Evolutionary conservation across 2,329 filamentous ascomycete genomes (phyloP), one percentile per base, ranked within the genome.

Genomic region (Salinomyces thailandicus): DNA sequence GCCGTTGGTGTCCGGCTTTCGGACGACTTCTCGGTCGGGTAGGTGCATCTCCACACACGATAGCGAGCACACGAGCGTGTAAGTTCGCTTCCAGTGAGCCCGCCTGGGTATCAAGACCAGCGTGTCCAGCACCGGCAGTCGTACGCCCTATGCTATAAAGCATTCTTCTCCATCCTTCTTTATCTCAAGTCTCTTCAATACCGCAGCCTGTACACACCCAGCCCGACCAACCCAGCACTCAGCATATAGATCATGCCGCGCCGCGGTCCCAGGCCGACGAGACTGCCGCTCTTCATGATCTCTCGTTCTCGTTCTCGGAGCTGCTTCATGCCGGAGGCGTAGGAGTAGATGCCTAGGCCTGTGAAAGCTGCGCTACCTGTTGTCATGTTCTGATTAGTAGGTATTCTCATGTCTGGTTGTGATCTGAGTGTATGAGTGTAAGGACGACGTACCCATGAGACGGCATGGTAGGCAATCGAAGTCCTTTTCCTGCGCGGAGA

Each of bases 281-380:
- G 49, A 34, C 57, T 60, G 20, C 59, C 61, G 44, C 57, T 62
- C 33, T 57, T 56, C 24, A 62, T 35, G 34, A 68, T 67, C 31
- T 55, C 54, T 4, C 49, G 47, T 48, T 66, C 57, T 18, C 62
- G 57, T 26, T 62, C 49, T 8, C 50, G 52, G 16, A 69, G 54
- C 36, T 69, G 64, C 12, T 56, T 51, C 49, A 64, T 64, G 4
- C 66, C 66, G 2, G 63, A 64, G 22, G 60, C 47, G 49, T 66
- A 68, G 5, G 60, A 63, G 52, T 65, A 68, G 16, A 59, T 55
- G 37, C 66, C 66, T 32, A 69, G 60, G 19, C 63, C 63, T 26
- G 63, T 52, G 49, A 69, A 69, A 0, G 58, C 64, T 30, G 55
- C 57, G 32, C 55, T 62, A 31, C 66, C 66, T 68, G 39, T 22